Base-by-base conservation (phyloP, 2,329 filamentous ascomycete species). In the Stagonosporopsis cucurbitacearum region DNA sequence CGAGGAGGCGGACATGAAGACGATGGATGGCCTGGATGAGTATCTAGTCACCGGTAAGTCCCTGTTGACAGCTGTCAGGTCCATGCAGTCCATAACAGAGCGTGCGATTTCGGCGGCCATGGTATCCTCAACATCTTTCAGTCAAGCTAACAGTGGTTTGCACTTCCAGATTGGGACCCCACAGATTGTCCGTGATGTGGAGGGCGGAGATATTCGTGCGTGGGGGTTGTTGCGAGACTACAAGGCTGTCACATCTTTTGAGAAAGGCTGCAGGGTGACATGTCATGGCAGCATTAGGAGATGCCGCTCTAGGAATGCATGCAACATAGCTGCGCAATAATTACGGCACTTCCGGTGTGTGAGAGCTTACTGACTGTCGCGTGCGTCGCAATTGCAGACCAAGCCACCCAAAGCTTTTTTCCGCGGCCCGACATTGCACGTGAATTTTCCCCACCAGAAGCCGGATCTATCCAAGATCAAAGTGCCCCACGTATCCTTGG, bases 1-100 rank as follows among this genome's bases (percentile, higher is more conserved):
- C 47, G 80, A 81, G 0, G 78, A 80, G n/a, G 79, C 73, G n/a
- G 88, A 91, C 68, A 82, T 92, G 81, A 72, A 80, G 63, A 74
- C 47, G 5, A 76, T 92, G 80, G 86, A 90, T 67, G 80, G 66
- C 0, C 75, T 91, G 46, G 88, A 92, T 71, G 89, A 93, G 76
- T 82, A 86, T 66, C 78, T 92, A 23, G 88, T 92, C 1, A 92
- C 88, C 2, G 69, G 69, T 71, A 43, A 66, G 69, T 59, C 17
- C 15, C 37, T 44, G 48, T 22, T 49, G 52, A 41, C 47, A 56
- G 46, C 36, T 46, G 41, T 50, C 40, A 35, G 6, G 25, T 7
- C 28, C 36, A 22, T 44, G 25, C 36, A 33, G 32, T n/a, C 12
- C 39, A 30, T 39, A 43, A 43, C 17, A 43, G 23, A 41, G 46